These are phyloP conservation scores for Cadophora gregata DNA, from an alignment of 2,329 filamentous ascomycete species.

Conservation along the genomic window DNA sequence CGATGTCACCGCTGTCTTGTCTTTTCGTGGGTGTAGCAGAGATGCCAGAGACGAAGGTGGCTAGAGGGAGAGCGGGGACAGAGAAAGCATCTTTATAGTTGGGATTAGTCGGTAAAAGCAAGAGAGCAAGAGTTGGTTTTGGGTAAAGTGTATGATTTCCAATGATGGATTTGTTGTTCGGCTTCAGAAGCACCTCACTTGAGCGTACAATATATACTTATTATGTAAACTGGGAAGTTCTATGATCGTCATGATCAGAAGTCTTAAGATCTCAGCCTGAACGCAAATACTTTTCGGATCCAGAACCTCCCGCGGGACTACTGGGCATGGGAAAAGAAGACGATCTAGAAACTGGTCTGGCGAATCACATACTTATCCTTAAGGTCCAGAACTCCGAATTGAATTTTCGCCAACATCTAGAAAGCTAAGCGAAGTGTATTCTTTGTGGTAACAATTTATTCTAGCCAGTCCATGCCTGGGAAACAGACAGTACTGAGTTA, in stretches of 20 bases:
- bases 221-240: not conserved
- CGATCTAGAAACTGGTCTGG: not conserved
- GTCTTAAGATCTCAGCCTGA: not conserved
- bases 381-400: not conserved
- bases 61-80: slow-evolving; percentile 26
- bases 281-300: slow-evolving; percentile 5
- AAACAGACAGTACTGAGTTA: not conserved
- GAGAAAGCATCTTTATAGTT: slow-evolving; percentile 38
- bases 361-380: not conserved
- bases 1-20: slow-evolving; percentile 35
- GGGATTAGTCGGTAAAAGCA: not conserved
- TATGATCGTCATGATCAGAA: slow-evolving; percentile 12
- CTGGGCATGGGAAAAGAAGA: not conserved
- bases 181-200: not conserved
- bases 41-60: slow-evolving; percentile 26
- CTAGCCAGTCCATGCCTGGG: not conserved
- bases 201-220: not conserved
- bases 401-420: not conserved
- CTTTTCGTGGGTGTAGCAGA: slow-evolving; percentile 35
- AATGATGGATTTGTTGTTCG: not conserved
- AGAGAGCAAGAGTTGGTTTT: not conserved
- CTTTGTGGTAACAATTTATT: not conserved
- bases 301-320: slow-evolving; percentile 4
- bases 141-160: not conserved
- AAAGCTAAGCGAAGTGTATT: not conserved